Evolutionary conservation across 257 asterid species (phyloP), one percentile per base, ranked within the genome.

Genomic region (Solanum rostratum): DNA sequence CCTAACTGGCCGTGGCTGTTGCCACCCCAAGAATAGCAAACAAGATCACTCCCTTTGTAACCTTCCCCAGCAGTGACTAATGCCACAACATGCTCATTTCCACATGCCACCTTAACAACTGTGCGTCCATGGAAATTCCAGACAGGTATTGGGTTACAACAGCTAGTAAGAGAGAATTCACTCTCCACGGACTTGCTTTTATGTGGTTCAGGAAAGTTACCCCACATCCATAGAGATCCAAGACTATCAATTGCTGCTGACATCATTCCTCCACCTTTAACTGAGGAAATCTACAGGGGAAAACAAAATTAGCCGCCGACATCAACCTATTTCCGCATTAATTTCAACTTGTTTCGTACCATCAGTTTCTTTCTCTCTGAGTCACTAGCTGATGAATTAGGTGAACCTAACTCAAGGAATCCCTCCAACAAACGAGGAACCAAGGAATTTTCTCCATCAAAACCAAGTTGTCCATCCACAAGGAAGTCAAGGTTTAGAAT

Each of bases 201-300:
- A n/a, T 93, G 85, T 50, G 95, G 89, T 81, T 90, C 85, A 52
- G 97, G 96, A 78, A 91, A 93, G 78, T 92, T 94, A 37, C 98
- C 99, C 98, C 99, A 96, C 87, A 94, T 92, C 99, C 99, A 96
- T 33, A 94, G 85, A 11, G 91, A 87, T 24, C 98, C 99, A 16
- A 85, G 91, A 86, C 85, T 85, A 88, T 94, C 98, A 39, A 96
- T 92, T 37, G 99, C 98, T 59, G 93, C 82, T 22, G 99, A 96
- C 94, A 94, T 92, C 99, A 96, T 96, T 79, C 96, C 98, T 63
- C 99, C 98, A 50, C 97, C 98, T 88, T 90, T 89, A 37, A 96
- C 82, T 2, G 95, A 91, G 70, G 93, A 87, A 82, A 94, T 90
- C 99, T 96, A 90, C 83, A 84, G 86, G n/a, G 53, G 81, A 68